These are phyloP conservation scores for Epichloe baconii DNA, from an alignment of 2,329 filamentous ascomycete species.

Conservation along the genomic window DNA sequence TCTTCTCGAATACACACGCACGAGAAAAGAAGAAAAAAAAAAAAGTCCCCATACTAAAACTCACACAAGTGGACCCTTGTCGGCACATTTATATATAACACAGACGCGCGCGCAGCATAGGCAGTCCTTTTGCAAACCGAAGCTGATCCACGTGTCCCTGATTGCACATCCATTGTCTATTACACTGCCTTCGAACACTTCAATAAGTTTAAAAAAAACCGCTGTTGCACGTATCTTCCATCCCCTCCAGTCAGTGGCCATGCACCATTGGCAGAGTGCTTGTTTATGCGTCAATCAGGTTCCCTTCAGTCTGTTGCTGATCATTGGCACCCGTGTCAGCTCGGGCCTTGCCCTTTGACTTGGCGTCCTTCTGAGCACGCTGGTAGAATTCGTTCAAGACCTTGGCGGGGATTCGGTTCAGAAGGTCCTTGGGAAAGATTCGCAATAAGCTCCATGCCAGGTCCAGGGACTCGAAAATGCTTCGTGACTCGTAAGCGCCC, in stretches of 20 bases:
- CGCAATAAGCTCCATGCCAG: slow-evolving; percentile 91
- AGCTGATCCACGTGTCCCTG: neutral
- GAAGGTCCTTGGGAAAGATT: slow-evolving; percentile 94
- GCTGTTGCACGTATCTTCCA: neutral
- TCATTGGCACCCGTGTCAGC: slow-evolving; percentile 27
- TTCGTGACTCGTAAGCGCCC: slow-evolving; percentile 81
- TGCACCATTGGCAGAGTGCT: neutral
- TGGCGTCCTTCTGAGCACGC: slow-evolving; percentile 48
- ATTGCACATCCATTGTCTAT: slow-evolving; percentile 1
- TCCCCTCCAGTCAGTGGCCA: neutral
- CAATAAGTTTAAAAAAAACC: neutral
- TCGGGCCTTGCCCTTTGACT: slow-evolving; percentile 47
- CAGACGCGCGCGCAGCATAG: neutral
- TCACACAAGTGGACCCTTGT: neutral
- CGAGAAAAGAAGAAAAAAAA: neutral
- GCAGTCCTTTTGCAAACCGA: neutral
- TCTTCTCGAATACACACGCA: neutral
- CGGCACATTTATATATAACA: neutral
- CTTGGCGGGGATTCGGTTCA: slow-evolving; percentile 87
- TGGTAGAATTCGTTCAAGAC: slow-evolving; percentile 74
- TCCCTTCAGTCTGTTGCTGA: slow-evolving; percentile 37
- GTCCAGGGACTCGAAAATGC: slow-evolving; percentile 87
- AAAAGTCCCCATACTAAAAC: neutral
- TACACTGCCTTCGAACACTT: neutral
- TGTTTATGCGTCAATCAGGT: slow-evolving; percentile 45